Base-by-base conservation (phyloP, 2,329 filamentous ascomycete species). In the Graphilbum ipis-grandicollis region DNA sequence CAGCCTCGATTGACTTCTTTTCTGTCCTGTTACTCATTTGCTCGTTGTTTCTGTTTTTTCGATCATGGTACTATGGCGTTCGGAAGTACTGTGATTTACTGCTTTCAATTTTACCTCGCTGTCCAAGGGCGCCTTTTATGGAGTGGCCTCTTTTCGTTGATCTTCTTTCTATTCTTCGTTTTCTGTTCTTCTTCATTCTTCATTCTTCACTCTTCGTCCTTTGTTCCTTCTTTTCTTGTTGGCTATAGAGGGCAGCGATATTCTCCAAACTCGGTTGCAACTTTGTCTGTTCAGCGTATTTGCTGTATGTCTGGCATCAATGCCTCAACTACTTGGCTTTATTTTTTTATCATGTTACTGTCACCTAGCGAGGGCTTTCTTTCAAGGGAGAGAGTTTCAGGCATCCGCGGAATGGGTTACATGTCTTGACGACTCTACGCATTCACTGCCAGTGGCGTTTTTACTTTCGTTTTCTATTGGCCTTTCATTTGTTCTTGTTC, bases 161-260 rank as follows among this genome's bases (percentile, higher is more conserved):
- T 18, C 13, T 21, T 18, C 10, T 33, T 21, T 19, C 15, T 31
- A 35, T 37, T 12, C 32, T 23, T 19, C 14, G 19, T 35, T 35
- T 33, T 31, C 19, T 18, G 33, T 31, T 36, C n/a, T n/a, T n/a
- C n/a, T n/a, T n/a, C n/a, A n/a, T n/a, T n/a, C 34, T 39, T 33
- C 38, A 34, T 23, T 17, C 22, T 10, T 5, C 5, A 10, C 15
- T 18, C 13, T 21, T 18, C 10, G 31, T 21, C 17, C 15, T 31
- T 37, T 37, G 7, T 34, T 23, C 15, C 14, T 17, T 35, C 33
- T 33, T 29, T 34, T 29, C 14, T 30, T 28, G n/a, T 15, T 22
- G 5, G n/a, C 14, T 37, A 4, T 31, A 26, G 19, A 31, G 9
- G 21, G 9, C 6, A 8, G 31, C 17, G 5, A 31, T 31, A 18